Percentiles rank a stretch among this genome's conserved stretches.
phyloP scores from a whole-genome alignment of 164 flowering plant genomes.

The Cinnamomum micranthum region DNA sequence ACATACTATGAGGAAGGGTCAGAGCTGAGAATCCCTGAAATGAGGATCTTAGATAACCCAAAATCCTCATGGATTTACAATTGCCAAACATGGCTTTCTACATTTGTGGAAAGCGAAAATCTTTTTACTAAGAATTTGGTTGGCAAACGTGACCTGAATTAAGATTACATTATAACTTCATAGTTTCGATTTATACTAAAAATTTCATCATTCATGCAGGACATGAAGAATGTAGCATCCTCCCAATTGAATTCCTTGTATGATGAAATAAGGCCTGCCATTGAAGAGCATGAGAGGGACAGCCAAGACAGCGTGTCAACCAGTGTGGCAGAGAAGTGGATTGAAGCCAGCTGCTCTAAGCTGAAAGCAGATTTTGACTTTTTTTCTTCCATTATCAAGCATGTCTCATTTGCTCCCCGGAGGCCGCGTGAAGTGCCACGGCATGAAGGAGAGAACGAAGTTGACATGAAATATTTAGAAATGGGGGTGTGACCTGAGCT shows the following conservation, averaged over 20 bases:
- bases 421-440: constrained; percentile 2
- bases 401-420: constrained; percentile 37
- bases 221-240: constrained; percentile 47
- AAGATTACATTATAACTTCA: not conserved
- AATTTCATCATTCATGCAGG: constrained; percentile 33
- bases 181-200: not conserved
- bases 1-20: too few species aligned
- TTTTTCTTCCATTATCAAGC: constrained; percentile 57
- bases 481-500: too few species aligned
- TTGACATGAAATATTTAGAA: too few species aligned
- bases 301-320: constrained; percentile 85
- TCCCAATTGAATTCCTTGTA: constrained; percentile 55
- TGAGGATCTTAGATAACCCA: too few species aligned
- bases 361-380: constrained; percentile 77
- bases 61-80: too few species aligned
- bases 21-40: too few species aligned
- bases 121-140: too few species aligned
- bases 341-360: constrained; percentile 66
- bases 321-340: constrained; percentile 87
- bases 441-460: too few species aligned
- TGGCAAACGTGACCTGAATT: too few species aligned
- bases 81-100: too few species aligned
- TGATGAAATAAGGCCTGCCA: constrained; percentile 79
- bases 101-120: too few species aligned
- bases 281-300: constrained; percentile 85